These are phyloP conservation scores for Porcisia deanei DNA, from an alignment of 208 protist species.

Conservation along the genomic window DNA sequence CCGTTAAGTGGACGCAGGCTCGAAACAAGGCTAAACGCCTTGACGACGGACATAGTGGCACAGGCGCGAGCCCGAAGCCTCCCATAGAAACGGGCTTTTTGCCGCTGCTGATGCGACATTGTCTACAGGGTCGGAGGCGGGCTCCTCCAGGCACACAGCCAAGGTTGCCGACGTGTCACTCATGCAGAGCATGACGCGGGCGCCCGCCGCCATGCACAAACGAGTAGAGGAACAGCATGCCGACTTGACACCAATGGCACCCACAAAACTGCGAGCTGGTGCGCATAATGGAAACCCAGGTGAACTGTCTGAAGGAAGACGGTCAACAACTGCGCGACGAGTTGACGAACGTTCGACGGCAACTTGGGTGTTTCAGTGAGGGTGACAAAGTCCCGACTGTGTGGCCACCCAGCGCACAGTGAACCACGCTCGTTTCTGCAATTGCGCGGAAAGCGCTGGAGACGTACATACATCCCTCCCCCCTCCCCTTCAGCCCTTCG, in stretches of 20 bases:
- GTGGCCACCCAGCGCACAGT: neutral
- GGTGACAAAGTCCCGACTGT: neutral
- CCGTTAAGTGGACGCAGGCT: conserved; percentile 2
- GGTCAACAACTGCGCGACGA: conserved; percentile 14
- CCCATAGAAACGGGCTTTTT: conserved; percentile 5
- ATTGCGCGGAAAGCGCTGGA: neutral
- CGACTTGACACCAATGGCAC: conserved; percentile 25
- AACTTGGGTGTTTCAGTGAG: neutral
- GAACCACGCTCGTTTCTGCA: neutral
- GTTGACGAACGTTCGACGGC: conserved; percentile 5
- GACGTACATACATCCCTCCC: neutral
- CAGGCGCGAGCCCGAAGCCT: conserved; percentile 14
- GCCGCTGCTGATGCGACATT: conserved; percentile 6
- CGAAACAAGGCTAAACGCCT: conserved; percentile 44
- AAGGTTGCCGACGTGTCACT: conserved; percentile 7
- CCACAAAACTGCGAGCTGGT: conserved; percentile 31
- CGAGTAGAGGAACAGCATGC: conserved; percentile 40
- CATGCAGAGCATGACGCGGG: conserved; percentile 32
- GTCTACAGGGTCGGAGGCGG: neutral
- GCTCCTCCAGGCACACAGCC: neutral
- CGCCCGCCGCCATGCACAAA: conserved; percentile 30
- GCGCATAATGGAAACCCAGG: conserved; percentile 25
- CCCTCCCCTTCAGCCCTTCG: neutral
- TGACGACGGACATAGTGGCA: conserved; percentile 41
- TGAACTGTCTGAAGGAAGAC: conserved; percentile 26